A percentile compares a stretch with the other conserved stretches of the same genome.
phyloP scores from a whole-genome alignment of 2,329 filamentous ascomycete genomes.

The Fusarium sp. region DNA sequence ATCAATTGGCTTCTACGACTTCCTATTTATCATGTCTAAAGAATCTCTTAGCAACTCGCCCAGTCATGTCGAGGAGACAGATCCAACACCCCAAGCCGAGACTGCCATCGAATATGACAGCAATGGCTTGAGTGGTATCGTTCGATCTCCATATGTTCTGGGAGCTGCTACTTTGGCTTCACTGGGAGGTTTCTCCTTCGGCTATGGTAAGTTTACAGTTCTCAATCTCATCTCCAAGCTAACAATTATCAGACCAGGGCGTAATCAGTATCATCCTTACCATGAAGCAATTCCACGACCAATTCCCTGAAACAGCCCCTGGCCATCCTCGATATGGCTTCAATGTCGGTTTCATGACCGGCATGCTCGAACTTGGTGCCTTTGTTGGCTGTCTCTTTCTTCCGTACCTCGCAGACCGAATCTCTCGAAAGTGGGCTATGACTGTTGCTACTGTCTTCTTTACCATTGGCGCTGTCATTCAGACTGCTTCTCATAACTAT shows the following conservation, averaged over 20 bases:
- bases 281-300: conserved; percentile 54
- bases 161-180: conserved; percentile 54
- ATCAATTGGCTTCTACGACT: background rate
- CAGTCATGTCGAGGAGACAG: background rate
- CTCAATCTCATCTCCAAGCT: background rate
- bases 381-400: conserved; percentile 51
- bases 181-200: background rate
- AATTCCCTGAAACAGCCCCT: conserved; percentile 45
- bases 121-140: conserved; percentile 48
- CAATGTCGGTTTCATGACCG: conserved; percentile 49
- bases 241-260: conserved; percentile 40
- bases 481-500: conserved; percentile 30
- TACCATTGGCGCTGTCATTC: conserved; percentile 33
- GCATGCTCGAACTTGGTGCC: conserved; percentile 60
- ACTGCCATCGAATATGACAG: background rate
- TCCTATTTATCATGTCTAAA: background rate
- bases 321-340: conserved; percentile 43
- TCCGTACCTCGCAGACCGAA: conserved; percentile 34
- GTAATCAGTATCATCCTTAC: conserved; percentile 55
- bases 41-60: background rate
- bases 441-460: conserved; percentile 39
- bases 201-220: background rate
- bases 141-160: conserved; percentile 52
- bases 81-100: background rate
- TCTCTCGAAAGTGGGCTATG: conserved; percentile 37